Percentiles rank a stretch among this genome's conserved stretches.
These are phyloP conservation scores for Saturnispora serradocipensis DNA, from an alignment of 805 yeast genomes.

Conservation along the genomic window DNA sequence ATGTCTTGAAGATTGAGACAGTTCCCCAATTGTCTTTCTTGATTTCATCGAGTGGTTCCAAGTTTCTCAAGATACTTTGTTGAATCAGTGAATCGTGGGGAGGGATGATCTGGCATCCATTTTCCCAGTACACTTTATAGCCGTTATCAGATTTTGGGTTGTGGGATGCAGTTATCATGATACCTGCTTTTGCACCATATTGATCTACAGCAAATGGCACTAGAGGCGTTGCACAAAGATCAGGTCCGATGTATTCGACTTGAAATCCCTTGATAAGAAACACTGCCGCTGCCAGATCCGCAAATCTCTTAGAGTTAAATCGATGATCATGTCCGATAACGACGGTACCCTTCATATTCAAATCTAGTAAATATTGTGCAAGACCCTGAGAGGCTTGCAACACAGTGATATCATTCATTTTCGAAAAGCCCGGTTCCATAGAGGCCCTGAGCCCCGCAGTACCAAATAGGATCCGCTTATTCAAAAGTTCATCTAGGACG, in stretches of 20 bases:
- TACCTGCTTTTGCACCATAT: slow-evolving; percentile 62
- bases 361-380: slow-evolving; percentile 37
- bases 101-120: slow-evolving; percentile 93
- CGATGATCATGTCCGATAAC: slow-evolving; percentile 94
- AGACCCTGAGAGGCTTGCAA: slow-evolving; percentile 86
- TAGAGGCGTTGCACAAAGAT: slow-evolving; percentile 63
- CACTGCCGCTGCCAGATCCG: slow-evolving; percentile 66
- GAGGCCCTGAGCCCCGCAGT: slow-evolving; percentile 85
- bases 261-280: slow-evolving; percentile 60
- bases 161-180: slow-evolving; percentile 90
- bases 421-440: slow-evolving; percentile 86
- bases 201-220: slow-evolving; percentile 80
- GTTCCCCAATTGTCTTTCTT: slow-evolving; percentile 32
- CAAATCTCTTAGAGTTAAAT: slow-evolving; percentile 68
- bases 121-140: slow-evolving; percentile 85
- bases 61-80: slow-evolving; percentile 44
- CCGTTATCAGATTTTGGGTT: slow-evolving; percentile 86
- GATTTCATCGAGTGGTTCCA: slow-evolving; percentile 49
- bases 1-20: slow-evolving; percentile 18
- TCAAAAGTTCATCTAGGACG: slow-evolving; percentile 39
- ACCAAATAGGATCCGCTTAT: slow-evolving; percentile 69
- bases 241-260: slow-evolving; percentile 52
- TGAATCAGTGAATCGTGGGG: slow-evolving; percentile 82
- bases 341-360: slow-evolving; percentile 31
- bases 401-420: slow-evolving; percentile 85